These are phyloP conservation scores for Pharus latifolius DNA, from an alignment of 176 grass and related monocot species.

Conservation along the genomic window DNA sequence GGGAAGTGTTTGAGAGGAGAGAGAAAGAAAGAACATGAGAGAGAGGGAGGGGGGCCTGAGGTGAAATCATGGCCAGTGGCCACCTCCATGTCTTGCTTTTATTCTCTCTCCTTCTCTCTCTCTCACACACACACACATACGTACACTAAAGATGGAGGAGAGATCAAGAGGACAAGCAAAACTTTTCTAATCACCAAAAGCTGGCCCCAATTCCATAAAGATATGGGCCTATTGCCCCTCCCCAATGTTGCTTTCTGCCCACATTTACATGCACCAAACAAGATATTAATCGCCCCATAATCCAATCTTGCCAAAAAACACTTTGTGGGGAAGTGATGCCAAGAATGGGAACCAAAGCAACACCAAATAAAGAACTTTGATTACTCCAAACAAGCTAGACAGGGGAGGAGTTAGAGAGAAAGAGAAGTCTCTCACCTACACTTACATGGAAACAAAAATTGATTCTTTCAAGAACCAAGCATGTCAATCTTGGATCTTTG, in stretches of 20 bases:
- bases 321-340: constrained; percentile 17
- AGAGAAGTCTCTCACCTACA: background rate
- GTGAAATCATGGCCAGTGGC: constrained; percentile 28
- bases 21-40: background rate
- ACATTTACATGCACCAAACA: constrained; percentile 26
- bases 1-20: constrained; percentile 30
- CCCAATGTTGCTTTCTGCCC: constrained; percentile 40
- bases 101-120: background rate
- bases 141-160: background rate
- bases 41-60: background rate
- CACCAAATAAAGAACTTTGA: constrained; percentile 12
- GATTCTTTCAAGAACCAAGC: background rate
- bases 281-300: constrained; percentile 47
- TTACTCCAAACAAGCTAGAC: constrained; percentile 1
- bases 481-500: constrained; percentile 10
- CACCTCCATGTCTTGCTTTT: constrained; percentile 12
- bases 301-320: background rate
- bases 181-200: constrained; percentile 33
- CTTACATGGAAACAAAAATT: background rate
- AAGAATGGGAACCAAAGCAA: constrained; percentile 22
- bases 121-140: background rate
- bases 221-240: constrained; percentile 7
- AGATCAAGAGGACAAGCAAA: constrained; percentile 19
- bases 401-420: background rate
- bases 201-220: constrained; percentile 28